phyloP scores from a whole-genome alignment of 192 early-diverging fungal genomes.

The Umbelopsis sp. region DNA sequence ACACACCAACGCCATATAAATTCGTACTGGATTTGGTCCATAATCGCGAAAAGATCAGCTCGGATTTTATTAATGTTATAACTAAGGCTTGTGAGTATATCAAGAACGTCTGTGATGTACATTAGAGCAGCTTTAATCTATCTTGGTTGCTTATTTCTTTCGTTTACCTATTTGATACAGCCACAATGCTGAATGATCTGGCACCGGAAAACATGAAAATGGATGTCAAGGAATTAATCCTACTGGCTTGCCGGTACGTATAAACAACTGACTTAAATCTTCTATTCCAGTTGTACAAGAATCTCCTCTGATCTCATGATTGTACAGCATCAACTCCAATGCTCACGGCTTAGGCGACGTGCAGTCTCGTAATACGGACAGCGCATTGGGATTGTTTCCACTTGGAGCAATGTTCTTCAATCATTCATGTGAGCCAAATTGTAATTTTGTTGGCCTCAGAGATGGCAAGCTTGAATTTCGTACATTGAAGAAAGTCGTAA shows the following conservation, averaged over 20 bases:
- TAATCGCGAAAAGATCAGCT: slow-evolving; percentile 23
- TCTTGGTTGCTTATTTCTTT: neutral
- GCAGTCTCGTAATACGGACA: slow-evolving; percentile 46
- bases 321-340: slow-evolving; percentile 68
- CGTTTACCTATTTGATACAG: slow-evolving; percentile 36
- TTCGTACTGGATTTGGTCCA: slow-evolving; percentile 31
- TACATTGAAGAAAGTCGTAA: slow-evolving; percentile 55
- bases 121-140: no score
- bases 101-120: no score
- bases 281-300: neutral
- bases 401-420: slow-evolving; percentile 71
- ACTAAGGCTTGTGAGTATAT: slow-evolving; percentile 29
- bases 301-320: neutral
- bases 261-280: slow-evolving; percentile 33
- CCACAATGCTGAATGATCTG: slow-evolving; percentile 46
- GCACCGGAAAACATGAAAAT: slow-evolving; percentile 32
- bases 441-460: slow-evolving; percentile 58
- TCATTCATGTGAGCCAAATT: slow-evolving; percentile 78
- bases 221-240: slow-evolving; percentile 40
- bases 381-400: slow-evolving; percentile 70
- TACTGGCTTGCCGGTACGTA: slow-evolving; percentile 41
- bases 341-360: slow-evolving; percentile 56
- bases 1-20: slow-evolving; percentile 16
- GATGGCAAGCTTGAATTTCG: slow-evolving; percentile 62
- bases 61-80: slow-evolving; percentile 27